Evolutionary conservation across 495 filamentous ascomycete species (phyloP).

Genomic region (Aspergillus diversus): DNA sequence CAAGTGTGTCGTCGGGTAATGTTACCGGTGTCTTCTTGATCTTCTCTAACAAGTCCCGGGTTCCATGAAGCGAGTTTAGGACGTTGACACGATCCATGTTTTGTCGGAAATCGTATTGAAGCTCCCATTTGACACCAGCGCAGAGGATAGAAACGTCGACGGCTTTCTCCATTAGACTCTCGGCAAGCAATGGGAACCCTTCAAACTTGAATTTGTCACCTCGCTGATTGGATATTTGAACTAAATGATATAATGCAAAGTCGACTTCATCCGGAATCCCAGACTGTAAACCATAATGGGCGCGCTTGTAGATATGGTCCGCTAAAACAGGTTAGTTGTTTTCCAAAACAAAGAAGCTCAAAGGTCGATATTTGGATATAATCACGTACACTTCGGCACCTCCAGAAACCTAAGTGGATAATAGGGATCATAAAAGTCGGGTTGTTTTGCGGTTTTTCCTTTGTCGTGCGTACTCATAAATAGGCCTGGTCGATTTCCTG

Average conservation of each 20-base stretch:
- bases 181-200: constrained; percentile 84
- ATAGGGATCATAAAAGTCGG: constrained; percentile 50
- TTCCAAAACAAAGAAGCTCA: background rate
- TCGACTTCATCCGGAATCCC: constrained; percentile 79
- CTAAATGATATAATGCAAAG: constrained; percentile 87
- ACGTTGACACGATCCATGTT: constrained; percentile 68
- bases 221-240: constrained; percentile 91
- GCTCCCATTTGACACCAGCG: constrained; percentile 79
- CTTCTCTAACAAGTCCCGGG: constrained; percentile 70
- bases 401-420: constrained; percentile 47
- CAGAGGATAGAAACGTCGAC: constrained; percentile 74
- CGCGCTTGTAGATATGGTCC: constrained; percentile 81
- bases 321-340: constrained; percentile 30
- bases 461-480: constrained; percentile 35
- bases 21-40: constrained; percentile 62
- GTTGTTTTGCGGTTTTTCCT: constrained; percentile 36
- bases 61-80: constrained; percentile 66
- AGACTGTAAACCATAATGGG: constrained; percentile 77
- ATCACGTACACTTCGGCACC: constrained; percentile 44
- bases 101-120: constrained; percentile 64
- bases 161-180: constrained; percentile 83
- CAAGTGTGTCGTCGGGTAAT: constrained; percentile 67
- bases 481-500: constrained; percentile 46
- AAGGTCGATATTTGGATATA: background rate
- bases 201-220: constrained; percentile 97